Percentiles rank a stretch among this genome's conserved stretches.
Evolutionary conservation across 176 grass and related monocot genomes (phyloP).

Genomic region (Rhipidocladum racemiflorum): DNA sequence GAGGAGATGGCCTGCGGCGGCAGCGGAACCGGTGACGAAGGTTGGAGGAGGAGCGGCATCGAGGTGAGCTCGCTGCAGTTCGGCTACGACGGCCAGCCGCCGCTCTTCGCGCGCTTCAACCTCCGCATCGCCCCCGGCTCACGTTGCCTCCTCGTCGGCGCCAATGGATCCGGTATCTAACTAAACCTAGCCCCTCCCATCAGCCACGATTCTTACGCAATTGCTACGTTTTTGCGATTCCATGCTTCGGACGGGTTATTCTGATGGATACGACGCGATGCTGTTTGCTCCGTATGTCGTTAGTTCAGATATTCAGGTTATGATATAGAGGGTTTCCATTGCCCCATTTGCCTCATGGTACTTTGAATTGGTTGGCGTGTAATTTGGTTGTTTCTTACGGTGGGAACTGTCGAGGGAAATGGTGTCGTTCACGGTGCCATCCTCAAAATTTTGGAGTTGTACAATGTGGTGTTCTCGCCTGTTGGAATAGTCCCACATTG

Average conservation of each 20-base stretch:
- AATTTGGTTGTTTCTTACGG: not conserved
- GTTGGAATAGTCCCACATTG: no score
- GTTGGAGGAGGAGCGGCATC: conserved; percentile 64
- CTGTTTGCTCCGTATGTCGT: not conserved
- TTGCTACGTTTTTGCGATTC: not conserved
- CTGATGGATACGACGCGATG: not conserved
- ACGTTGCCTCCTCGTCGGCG: conserved; percentile 86
- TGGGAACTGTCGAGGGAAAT: not conserved
- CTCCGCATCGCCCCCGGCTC: conserved; percentile 75
- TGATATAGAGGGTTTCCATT: not conserved
- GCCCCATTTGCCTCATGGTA: not conserved
- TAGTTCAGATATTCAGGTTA: not conserved
- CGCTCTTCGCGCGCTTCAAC: conserved; percentile 72
- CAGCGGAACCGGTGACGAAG: conserved; percentile 17
- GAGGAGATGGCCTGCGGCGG: conserved; percentile 20
- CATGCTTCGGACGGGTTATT: not conserved
- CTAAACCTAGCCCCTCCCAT: not conserved
- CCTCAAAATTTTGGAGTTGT: not conserved
- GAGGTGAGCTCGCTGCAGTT: conserved; percentile 76
- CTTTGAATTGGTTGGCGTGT: not conserved
- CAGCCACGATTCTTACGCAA: not conserved
- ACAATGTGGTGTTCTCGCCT: not conserved
- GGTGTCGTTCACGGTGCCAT: not conserved
- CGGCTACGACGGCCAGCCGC: conserved; percentile 71
- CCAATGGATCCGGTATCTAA: conserved; percentile 77